phyloP scores from a whole-genome alignment of 129 eudicot genomes.

The Deinandra increscens region DNA sequence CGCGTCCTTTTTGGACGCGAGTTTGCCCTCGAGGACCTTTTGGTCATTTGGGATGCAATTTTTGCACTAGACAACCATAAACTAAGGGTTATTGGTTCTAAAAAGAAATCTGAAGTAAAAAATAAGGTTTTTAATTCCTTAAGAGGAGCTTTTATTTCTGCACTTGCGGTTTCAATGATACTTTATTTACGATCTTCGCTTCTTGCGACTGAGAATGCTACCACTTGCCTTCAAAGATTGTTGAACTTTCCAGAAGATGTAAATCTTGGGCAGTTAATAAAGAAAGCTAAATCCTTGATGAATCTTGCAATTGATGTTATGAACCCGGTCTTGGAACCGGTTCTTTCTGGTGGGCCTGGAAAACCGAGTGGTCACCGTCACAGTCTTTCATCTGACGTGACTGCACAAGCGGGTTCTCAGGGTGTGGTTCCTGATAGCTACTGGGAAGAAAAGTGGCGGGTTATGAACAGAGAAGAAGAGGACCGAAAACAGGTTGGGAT shows the following conservation, averaged over 20 bases:
- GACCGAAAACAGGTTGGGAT: constrained; percentile 32
- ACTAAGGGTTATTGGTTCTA: constrained; percentile 8
- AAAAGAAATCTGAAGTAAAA: constrained; percentile 37
- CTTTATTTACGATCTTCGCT: constrained; percentile 71
- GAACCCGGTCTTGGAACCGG: constrained; percentile 31
- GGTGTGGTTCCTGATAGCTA: constrained; percentile 69
- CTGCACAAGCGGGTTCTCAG: constrained; percentile 44
- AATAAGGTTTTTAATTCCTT: constrained; percentile 54
- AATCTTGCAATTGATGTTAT: constrained; percentile 62
- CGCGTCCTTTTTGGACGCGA: constrained; percentile 91
- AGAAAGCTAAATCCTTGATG: constrained; percentile 77
- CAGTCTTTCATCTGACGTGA: constrained; percentile 48
- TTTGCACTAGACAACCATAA: constrained; percentile 62
- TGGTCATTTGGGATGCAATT: constrained; percentile 85
- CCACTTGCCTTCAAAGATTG: constrained; percentile 83
- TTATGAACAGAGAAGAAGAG: constrained; percentile 60
- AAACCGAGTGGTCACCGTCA: constrained; percentile 47
- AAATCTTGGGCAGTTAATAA: constrained; percentile 48
- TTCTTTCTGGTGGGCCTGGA: constrained; percentile 27
- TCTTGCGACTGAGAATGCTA: constrained; percentile 87
- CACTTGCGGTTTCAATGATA: constrained; percentile 90
- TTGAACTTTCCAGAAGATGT: constrained; percentile 73
- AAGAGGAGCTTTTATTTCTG: constrained; percentile 83
- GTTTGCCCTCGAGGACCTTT: constrained; percentile 65
- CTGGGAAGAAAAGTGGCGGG: constrained; percentile 98